These are phyloP conservation scores for Kodamaea alishanica DNA, from an alignment of 1,139 yeast species.

Conservation along the genomic window DNA sequence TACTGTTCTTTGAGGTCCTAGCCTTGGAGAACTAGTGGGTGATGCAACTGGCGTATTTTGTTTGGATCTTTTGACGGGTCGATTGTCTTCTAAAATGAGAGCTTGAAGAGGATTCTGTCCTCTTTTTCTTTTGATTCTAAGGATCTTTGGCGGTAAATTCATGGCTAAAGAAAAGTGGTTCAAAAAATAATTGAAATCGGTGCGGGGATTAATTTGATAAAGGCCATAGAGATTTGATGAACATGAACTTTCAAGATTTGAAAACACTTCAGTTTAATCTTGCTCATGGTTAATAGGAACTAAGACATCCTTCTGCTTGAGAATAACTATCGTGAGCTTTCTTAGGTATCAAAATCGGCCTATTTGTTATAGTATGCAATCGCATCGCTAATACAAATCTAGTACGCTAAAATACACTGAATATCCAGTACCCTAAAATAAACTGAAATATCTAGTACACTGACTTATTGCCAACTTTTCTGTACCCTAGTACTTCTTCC, in stretches of 20 bases:
- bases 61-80: conserved; percentile 43
- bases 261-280: too few species aligned
- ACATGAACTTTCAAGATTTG: neutral
- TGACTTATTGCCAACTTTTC: too few species aligned
- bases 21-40: conserved; percentile 14
- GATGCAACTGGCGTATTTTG: conserved; percentile 32
- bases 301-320: too few species aligned
- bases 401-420: too few species aligned
- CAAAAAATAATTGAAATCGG: neutral
- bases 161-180: conserved; percentile 1
- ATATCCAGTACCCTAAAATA: too few species aligned
- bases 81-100: conserved; percentile 43
- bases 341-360: too few species aligned
- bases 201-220: neutral
- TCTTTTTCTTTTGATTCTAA: conserved; percentile 80
- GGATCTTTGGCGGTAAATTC: conserved; percentile 49
- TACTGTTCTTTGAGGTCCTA: conserved; percentile 11
- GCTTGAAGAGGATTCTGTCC: conserved; percentile 88
- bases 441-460: too few species aligned
- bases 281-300: too few species aligned
- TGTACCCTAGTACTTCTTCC: neutral
- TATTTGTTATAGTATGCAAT: too few species aligned
- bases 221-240: neutral
- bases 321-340: too few species aligned
- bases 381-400: too few species aligned